These are phyloP conservation scores for Colletotrichum sp. DNA, from an alignment of 2,329 filamentous ascomycete genomes.

Conservation along the genomic window DNA sequence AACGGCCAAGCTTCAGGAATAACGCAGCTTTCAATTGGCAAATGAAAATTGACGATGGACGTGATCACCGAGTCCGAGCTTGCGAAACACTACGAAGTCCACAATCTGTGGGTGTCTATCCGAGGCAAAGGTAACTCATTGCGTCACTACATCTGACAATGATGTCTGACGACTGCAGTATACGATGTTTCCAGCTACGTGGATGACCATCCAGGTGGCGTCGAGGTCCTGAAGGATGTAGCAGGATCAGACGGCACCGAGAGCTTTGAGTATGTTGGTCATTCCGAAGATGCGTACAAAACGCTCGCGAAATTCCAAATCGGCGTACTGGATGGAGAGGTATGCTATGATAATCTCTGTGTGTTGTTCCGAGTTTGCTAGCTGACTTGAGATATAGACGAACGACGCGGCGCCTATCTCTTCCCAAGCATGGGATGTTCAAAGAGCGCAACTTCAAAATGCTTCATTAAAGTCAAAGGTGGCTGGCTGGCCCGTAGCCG, in stretches of 20 bases:
- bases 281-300: neutral
- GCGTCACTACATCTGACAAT: accelerated
- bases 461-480: too few species aligned
- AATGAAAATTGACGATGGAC: neutral
- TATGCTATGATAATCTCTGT: neutral
- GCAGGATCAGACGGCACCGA: slow-evolving; percentile 6
- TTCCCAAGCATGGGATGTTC: neutral
- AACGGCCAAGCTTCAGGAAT: too few species aligned
- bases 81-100: neutral
- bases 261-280: slow-evolving; percentile 8
- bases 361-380: too few species aligned
- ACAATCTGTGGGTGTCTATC: neutral
- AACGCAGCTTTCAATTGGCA: too few species aligned
- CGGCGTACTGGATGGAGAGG: neutral
- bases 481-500: neutral
- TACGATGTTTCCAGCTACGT: neutral
- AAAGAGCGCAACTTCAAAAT: neutral
- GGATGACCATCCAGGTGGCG: neutral
- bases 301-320: neutral
- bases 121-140: neutral
- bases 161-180: neutral
- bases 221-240: neutral
- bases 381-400: neutral
- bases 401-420: neutral
- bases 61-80: neutral